Percentiles rank a stretch among this genome's conserved stretches.
These are phyloP conservation scores for Tolypocladium ophioglossoides DNA, from an alignment of 2,329 filamentous ascomycete species.

Conservation along the genomic window DNA sequence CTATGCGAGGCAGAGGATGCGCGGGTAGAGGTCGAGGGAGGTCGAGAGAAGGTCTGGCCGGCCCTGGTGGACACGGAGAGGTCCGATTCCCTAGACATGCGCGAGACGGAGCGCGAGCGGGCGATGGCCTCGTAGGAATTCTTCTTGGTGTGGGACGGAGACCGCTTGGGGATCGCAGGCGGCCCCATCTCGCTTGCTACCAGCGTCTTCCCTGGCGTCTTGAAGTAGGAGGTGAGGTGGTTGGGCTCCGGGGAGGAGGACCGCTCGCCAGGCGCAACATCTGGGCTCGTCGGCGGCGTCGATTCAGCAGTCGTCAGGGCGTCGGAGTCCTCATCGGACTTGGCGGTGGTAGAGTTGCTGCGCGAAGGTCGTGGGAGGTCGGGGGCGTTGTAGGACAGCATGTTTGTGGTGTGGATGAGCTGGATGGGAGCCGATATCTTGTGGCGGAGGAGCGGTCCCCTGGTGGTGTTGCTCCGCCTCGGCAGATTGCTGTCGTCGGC, in stretches of 20 bases:
- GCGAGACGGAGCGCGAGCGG: conserved; percentile 51
- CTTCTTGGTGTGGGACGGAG: conserved; percentile 82
- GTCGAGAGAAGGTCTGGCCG: conserved; percentile 45
- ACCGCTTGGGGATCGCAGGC: conserved; percentile 59
- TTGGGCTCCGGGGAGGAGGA: conserved; percentile 49
- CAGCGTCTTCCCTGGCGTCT: conserved; percentile 36
- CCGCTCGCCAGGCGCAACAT: conserved; percentile 46
- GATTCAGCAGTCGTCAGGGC: conserved; percentile 42
- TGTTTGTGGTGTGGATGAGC: conserved; percentile 89
- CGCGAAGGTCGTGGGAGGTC: conserved; percentile 54
- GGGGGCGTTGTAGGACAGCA: conserved; percentile 89
- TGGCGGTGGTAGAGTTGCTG: conserved; percentile 39
- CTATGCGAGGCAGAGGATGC: conserved; percentile 35
- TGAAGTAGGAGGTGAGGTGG: conserved; percentile 58
- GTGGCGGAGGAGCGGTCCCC: conserved; percentile 39
- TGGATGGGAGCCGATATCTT: conserved; percentile 84
- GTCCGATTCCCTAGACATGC: conserved; percentile 43
- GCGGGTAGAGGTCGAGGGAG: conserved; percentile 44
- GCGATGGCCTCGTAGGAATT: conserved; percentile 64
- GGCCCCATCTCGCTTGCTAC: conserved; percentile 25
- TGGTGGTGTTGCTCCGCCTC: conserved; percentile 40
- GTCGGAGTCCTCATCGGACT: conserved; percentile 65
- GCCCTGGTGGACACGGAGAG: conserved; percentile 44
- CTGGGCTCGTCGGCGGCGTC: conserved; percentile 59
- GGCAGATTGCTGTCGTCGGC: conserved; percentile 29